These are phyloP conservation scores for Ascocoryne sarcoides DNA, from an alignment of 2,329 filamentous ascomycete species.

Conservation along the genomic window DNA sequence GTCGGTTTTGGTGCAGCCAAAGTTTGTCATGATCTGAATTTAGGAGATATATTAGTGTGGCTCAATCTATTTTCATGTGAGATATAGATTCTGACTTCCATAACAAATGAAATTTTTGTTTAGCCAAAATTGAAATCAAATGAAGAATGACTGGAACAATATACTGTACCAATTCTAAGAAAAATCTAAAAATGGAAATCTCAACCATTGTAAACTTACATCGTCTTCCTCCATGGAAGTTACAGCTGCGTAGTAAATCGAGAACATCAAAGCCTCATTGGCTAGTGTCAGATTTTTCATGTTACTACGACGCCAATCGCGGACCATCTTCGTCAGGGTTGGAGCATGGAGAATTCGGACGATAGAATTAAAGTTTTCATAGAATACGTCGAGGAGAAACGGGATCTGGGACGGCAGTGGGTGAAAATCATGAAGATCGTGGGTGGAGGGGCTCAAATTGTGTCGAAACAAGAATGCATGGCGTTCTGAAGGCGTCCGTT, in stretches of 20 bases:
- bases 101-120: neutral
- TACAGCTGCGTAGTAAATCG: conserved; percentile 48
- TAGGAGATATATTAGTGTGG: neutral
- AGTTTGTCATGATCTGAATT: conserved; percentile 35
- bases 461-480: conserved; percentile 45
- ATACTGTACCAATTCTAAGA: neutral
- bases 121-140: neutral
- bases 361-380: conserved; percentile 42
- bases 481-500: conserved; percentile 36
- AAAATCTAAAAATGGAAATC: neutral
- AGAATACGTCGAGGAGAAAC: conserved; percentile 41
- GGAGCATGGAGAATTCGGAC: conserved; percentile 39
- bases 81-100: neutral
- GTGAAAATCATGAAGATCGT: conserved; percentile 34
- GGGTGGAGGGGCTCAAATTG: conserved; percentile 28
- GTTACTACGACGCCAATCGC: conserved; percentile 29
- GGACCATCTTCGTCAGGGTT: conserved; percentile 32
- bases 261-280: conserved; percentile 43
- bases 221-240: conserved; percentile 50
- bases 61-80: neutral
- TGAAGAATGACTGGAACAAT: neutral
- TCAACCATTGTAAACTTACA: conserved; percentile 29
- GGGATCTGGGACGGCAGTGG: conserved; percentile 47
- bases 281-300: neutral
- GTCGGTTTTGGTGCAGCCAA: conserved; percentile 39